A percentile compares a stretch with the other conserved stretches of the same genome.
Conservation (phyloP, 2,329 filamentous ascomycete genomes). For the Mycogone perniciosa region DNA sequence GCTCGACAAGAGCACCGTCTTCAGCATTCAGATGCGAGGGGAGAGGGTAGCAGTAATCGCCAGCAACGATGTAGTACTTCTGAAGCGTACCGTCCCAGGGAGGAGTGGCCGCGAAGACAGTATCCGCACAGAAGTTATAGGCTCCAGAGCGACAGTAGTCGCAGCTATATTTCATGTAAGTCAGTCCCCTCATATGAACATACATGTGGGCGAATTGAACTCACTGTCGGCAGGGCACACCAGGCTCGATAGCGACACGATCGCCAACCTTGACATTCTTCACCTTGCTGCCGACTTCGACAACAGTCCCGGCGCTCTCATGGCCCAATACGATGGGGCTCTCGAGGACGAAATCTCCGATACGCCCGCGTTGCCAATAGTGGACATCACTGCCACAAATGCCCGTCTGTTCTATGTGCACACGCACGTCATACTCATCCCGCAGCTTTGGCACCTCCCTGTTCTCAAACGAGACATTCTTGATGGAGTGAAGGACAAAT, state of each 20-base stretch:
- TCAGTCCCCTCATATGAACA: too few relatives aligned
- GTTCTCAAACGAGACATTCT: constrained; percentile 32
- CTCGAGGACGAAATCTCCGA: constrained; percentile 38
- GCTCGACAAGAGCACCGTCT: constrained; percentile 45
- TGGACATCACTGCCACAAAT: constrained; percentile 43
- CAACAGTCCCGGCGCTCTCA: constrained; percentile 37
- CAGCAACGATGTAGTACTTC: constrained; percentile 41
- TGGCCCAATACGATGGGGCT: constrained; percentile 43
- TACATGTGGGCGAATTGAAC: too few relatives aligned
- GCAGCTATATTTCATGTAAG: too few relatives aligned
- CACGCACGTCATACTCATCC: constrained; percentile 35
- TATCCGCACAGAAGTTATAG: constrained; percentile 15
- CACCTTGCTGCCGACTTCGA: constrained; percentile 34
- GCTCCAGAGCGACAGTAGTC: too few relatives aligned
- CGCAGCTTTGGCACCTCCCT: constrained; percentile 33
- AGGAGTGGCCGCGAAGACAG: constrained; percentile 43
- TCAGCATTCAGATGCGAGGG: constrained; percentile 38
- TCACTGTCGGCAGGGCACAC: constrained; percentile 33
- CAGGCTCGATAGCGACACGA: constrained; percentile 43
- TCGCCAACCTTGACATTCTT: constrained; percentile 38
- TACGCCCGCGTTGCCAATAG: constrained; percentile 41
- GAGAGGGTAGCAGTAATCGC: constrained; percentile 42
- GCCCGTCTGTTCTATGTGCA: constrained; percentile 40
- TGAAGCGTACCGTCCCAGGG: constrained; percentile 43
- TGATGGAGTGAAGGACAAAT: too few relatives aligned